Base-by-base conservation (phyloP, 2,329 filamentous ascomycete genomes). In the Leptographium procerum region DNA sequence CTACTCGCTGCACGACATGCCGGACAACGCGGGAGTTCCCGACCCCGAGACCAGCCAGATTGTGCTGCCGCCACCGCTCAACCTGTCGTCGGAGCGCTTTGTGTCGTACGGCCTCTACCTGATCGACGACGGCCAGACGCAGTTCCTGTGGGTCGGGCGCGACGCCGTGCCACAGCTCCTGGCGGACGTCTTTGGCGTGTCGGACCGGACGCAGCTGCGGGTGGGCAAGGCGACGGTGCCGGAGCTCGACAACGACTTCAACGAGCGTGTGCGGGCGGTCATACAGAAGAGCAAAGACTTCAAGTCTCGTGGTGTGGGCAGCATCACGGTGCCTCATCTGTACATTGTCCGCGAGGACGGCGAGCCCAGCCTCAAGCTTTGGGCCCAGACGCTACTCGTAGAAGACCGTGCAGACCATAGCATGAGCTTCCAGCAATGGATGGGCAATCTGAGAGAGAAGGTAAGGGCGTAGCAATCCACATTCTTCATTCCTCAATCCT, bases 321-420 rank as follows among this genome's bases (percentile, higher is more conserved):
- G 90, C 72, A 95, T 97, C 64, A 83, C 86, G n/a, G 84, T 95
- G 61, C 94, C 94, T 54, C 89, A 95, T 67, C 77, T 99, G 59
- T 99, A 97, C 70, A 81, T 97, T 66, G 88, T 97, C 61, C 85
- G 91, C 66, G 92, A 97, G 72, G 94, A 97, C 68, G 94, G 94
- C 56, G 94, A 99, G 74, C 94, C 94, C 34, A 92, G 89, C 67
- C 76, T 99, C 70, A 91, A 95, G 74, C 77, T 97, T 63, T 99
- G 94, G 94, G 94, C 94, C 51, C 92, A 96, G 78, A 96, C 94
- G 50, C 78, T 97, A 72, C 76, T 99, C 66, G 87, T 99, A 52
- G 94, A 99, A 73, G 94, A 99, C 73, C 81, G 92, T 64, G 90
- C 92, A 58, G 94, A 99, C 70, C 91, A 96, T 75, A 87, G 91